A percentile compares a stretch with the other conserved stretches of the same genome.
These are phyloP conservation scores for Poteriospumella lacustris DNA, from an alignment of 108 stramenopile species.

Conservation along the genomic window DNA sequence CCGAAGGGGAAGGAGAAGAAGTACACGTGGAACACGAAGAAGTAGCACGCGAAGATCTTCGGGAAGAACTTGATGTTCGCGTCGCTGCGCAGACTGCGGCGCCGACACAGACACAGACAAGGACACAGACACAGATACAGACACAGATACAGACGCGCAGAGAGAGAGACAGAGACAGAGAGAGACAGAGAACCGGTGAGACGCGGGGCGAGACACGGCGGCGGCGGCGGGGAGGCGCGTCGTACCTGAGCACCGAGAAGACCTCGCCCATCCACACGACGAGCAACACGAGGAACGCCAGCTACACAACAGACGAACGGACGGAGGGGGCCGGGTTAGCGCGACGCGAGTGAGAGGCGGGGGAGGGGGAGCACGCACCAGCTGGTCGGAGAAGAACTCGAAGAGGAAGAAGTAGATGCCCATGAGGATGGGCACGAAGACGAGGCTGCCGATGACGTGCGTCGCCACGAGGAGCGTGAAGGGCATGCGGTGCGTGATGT, in stretches of 20 bases:
- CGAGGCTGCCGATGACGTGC: slow-evolving; percentile 65
- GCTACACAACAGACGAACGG: neutral
- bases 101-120: neutral
- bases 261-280: slow-evolving; percentile 86
- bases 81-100: slow-evolving; percentile 44
- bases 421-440: slow-evolving; percentile 86
- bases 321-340: no score
- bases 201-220: no score
- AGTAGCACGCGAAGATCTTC: slow-evolving; percentile 71
- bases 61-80: slow-evolving; percentile 81
- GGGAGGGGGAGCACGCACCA: slow-evolving; percentile 31
- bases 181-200: no score
- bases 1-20: slow-evolving; percentile 83
- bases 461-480: slow-evolving; percentile 52
- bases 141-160: no score
- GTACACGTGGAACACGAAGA: slow-evolving; percentile 84
- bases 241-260: slow-evolving; percentile 68
- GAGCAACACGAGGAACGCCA: slow-evolving; percentile 76
- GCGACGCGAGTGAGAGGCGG: neutral
- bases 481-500: slow-evolving; percentile 54
- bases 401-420: slow-evolving; percentile 88
- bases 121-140: no score
- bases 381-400: slow-evolving; percentile 76
- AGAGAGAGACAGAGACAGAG: no score
- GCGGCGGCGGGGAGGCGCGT: no score